Evolutionary conservation across 139 green algal genomes (phyloP).

Genomic region (Astrephomene gubernaculifera): DNA sequence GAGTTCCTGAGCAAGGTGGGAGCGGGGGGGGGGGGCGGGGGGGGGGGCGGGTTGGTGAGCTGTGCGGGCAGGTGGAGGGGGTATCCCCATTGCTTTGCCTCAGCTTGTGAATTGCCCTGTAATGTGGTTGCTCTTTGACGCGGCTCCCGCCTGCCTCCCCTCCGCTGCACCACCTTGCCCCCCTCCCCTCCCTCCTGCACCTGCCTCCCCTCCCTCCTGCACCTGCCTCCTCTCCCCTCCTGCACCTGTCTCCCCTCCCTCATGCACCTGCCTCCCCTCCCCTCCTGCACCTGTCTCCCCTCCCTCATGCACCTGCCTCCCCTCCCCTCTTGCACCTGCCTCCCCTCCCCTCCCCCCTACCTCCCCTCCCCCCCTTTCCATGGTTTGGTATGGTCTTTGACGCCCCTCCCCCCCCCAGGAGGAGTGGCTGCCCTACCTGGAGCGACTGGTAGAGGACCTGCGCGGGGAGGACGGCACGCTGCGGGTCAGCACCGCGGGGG

Average conservation of each 20-base stretch:
- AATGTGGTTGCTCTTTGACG: background rate
- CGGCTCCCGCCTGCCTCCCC: too few species aligned
- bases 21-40: background rate
- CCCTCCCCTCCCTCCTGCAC: background rate
- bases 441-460: constrained; percentile 28
- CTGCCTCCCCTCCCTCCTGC: background rate
- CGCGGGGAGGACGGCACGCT: background rate
- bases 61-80: background rate
- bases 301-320: too few species aligned
- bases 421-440: constrained; percentile 42
- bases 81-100: background rate
- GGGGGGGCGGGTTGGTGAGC: too few species aligned
- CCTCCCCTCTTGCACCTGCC: too few species aligned
- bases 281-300: background rate
- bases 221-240: background rate
- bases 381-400: too few species aligned
- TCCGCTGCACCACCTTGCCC: background rate
- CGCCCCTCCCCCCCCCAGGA: too few species aligned
- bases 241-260: background rate
- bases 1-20: constrained; percentile 37
- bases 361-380: too few species aligned
- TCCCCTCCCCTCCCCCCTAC: too few species aligned
- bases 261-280: background rate
- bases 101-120: background rate
- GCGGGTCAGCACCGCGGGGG: background rate